Evolutionary conservation across 2,329 filamentous ascomycete species (phyloP), one percentile per base, ranked within the genome.

Genomic region (Phialophora chinensis): DNA sequence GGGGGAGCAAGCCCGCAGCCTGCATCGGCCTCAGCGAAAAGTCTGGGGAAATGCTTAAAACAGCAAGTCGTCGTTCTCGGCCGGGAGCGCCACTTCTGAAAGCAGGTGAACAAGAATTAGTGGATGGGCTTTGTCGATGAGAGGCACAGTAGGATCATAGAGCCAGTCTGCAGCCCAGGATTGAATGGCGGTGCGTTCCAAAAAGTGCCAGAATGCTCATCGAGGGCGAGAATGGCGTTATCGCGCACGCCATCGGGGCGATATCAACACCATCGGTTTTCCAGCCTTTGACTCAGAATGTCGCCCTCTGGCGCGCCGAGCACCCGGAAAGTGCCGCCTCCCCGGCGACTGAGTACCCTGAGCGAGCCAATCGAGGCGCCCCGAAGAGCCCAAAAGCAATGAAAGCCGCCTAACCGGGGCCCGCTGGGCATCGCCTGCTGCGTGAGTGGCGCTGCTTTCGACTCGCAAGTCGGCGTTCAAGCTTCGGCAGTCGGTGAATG

Each of bases 211-310:
- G 23, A 52, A 38, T 61, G 59, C n/a, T 61, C 35, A 55, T 61
- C 49, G 53, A 62, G 35, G 60, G 53, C 35, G 52, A 49, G 23
- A 47, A 62, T 62, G 60, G 60, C 53, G 60, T 56, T 42, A 52
- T 52, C 60, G 60, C 38, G 52, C 52, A 62, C 60, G 60, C 60
- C 50, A 62, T 62, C 60, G 52, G 33, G 20, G 52, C 14, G 49
- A 55, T 31, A 35, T n/a, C 10, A 8, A 11, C 33, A 42, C 47
- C 47, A 62, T 50, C 7, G 12, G 20, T 52, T 52, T 20, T 47
- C 56, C 23, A 17, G 25, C n/a, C 27, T 17, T 35, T 35, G 25
- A 25, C 58, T 25, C 29, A 50, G 25, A 49, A 23, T 17, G 4
- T n/a, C 27, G n/a, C 38, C n/a, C 12, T 2, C 23, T 31, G 57